Conservation (phyloP, 805 yeast genomes). For the Clavispora asparagi region DNA sequence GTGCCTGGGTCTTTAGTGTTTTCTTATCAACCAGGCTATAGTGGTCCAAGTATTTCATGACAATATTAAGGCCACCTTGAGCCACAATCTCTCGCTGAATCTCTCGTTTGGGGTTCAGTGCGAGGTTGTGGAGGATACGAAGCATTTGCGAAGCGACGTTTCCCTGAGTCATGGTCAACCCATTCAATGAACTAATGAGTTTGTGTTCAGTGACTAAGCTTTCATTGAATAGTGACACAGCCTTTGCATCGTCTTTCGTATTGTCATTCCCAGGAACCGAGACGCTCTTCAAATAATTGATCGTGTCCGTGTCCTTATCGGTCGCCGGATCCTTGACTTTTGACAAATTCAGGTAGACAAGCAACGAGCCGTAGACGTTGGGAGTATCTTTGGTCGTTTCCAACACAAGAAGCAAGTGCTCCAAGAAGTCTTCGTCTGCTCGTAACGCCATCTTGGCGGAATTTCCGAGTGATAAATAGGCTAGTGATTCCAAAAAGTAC, state of each 20-base stretch:
- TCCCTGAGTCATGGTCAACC: slow-evolving; percentile 1
- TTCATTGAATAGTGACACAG: slow-evolving; percentile 28
- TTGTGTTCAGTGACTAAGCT: slow-evolving; percentile 21
- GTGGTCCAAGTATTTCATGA: slow-evolving; percentile 35
- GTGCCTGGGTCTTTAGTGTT: slow-evolving; percentile 16
- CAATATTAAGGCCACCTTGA: slow-evolving; percentile 41
- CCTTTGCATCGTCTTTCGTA: slow-evolving; percentile 17
- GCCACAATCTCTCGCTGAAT: slow-evolving; percentile 35
- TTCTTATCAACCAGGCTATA: slow-evolving; percentile 14
- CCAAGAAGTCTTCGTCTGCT: slow-evolving; percentile 7
- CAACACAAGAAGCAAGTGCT: slow-evolving; percentile 9
- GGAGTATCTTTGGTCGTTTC: slow-evolving; percentile 9
- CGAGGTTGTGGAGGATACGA: slow-evolving; percentile 29
- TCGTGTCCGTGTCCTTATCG: slow-evolving; percentile 26
- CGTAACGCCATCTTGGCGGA: slow-evolving; percentile 8
- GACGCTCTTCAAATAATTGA: slow-evolving; percentile 33
- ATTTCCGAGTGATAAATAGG: slow-evolving; percentile 11
- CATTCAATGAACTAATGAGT: slow-evolving; percentile 11
- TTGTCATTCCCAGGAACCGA: slow-evolving; percentile 22
- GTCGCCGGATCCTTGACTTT: slow-evolving; percentile 21
- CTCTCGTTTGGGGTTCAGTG: slow-evolving; percentile 20
- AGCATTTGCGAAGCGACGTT: slow-evolving; percentile 11
- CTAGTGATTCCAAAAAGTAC: slow-evolving; percentile 10
- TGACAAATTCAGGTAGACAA: slow-evolving; percentile 37
- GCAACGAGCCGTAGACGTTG: slow-evolving; percentile 38